These are phyloP conservation scores for Caryopteris hybrid DNA, from an alignment of 305 asterid genomes.

Conservation along the genomic window DNA sequence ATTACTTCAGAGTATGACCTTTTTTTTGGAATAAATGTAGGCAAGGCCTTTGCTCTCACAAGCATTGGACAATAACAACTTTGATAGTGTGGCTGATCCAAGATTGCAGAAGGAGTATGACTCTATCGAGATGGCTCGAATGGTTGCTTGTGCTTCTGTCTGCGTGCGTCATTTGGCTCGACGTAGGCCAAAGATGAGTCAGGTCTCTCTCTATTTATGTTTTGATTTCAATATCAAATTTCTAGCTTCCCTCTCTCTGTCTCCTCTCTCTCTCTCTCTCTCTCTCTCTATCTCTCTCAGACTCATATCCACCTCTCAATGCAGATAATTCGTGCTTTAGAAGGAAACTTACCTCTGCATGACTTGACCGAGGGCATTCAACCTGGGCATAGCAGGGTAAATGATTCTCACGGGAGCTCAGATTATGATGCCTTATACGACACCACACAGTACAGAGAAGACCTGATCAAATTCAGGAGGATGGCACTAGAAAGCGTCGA, in stretches of 20 bases:
- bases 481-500: conserved; percentile 65
- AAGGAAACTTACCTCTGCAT: conserved; percentile 56
- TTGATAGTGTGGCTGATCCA: conserved; percentile 63
- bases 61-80: conserved; percentile 55
- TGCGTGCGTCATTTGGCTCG: conserved; percentile 85
- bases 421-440: conserved; percentile 53
- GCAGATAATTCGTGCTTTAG: conserved; percentile 65
- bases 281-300: too few species aligned
- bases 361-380: conserved; percentile 48
- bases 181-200: conserved; percentile 73
- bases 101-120: conserved; percentile 57
- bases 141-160: conserved; percentile 84
- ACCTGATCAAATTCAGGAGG: conserved; percentile 63
- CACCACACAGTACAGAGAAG: conserved; percentile 71
- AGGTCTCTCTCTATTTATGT: conserved; percentile 32
- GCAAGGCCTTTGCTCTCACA: conserved; percentile 85
- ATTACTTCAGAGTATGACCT: conserved; percentile 2
- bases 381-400: conserved; percentile 38
- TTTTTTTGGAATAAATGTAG: conserved; percentile 23
- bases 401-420: conserved; percentile 52
- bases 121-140: conserved; percentile 54
- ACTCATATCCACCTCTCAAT: neutral
- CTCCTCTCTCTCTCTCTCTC: too few species aligned
- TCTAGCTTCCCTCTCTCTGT: neutral
- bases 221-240: neutral